A percentile compares a stretch with the other conserved stretches of the same genome.
phyloP scores from a whole-genome alignment of 2,329 filamentous ascomycete species.

The Leptographium radiaticola region DNA sequence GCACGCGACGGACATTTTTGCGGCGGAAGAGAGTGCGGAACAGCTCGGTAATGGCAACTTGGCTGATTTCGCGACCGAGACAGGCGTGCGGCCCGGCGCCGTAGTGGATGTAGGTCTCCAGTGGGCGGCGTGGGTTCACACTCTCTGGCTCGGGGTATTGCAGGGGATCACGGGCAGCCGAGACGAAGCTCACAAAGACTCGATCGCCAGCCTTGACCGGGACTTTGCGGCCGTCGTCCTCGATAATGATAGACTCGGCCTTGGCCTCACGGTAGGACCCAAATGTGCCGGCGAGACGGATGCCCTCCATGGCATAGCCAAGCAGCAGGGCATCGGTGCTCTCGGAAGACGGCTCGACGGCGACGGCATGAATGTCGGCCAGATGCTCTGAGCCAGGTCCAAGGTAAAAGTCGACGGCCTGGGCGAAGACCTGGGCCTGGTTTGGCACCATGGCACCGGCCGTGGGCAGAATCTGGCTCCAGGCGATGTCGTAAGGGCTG shows the following conservation, averaged over 20 bases:
- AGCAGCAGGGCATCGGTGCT: slow-evolving; percentile 51
- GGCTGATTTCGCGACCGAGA: slow-evolving; percentile 46
- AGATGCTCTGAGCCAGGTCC: slow-evolving; percentile 42
- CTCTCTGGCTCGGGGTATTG: slow-evolving; percentile 48
- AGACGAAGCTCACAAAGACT: slow-evolving; percentile 49
- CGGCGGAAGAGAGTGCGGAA: slow-evolving; percentile 51
- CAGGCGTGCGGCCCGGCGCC: slow-evolving; percentile 49
- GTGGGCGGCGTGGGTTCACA: slow-evolving; percentile 49
- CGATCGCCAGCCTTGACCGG: slow-evolving; percentile 41
- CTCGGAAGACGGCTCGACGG: slow-evolving; percentile 37
- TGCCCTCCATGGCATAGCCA: slow-evolving; percentile 59
- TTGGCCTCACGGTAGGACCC: slow-evolving; percentile 46
- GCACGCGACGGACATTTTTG: slow-evolving; percentile 45
- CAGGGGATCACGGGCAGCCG: slow-evolving; percentile 39
- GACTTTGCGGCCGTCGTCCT: slow-evolving; percentile 39
- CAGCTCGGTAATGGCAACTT: slow-evolving; percentile 53
- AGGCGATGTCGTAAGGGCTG: slow-evolving; percentile 52
- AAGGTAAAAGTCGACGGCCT: slow-evolving; percentile 62
- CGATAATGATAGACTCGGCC: slow-evolving; percentile 27
- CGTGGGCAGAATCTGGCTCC: slow-evolving; percentile 56
- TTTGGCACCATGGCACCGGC: slow-evolving; percentile 55
- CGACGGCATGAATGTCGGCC: slow-evolving; percentile 45
- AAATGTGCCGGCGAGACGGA: slow-evolving; percentile 53
- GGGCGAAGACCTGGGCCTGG: slow-evolving; percentile 60
- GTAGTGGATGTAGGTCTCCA: slow-evolving; percentile 52